Evolutionary conservation across 768 basidiomycete genomes (phyloP).

Genomic region (Lactifluus volemus): DNA sequence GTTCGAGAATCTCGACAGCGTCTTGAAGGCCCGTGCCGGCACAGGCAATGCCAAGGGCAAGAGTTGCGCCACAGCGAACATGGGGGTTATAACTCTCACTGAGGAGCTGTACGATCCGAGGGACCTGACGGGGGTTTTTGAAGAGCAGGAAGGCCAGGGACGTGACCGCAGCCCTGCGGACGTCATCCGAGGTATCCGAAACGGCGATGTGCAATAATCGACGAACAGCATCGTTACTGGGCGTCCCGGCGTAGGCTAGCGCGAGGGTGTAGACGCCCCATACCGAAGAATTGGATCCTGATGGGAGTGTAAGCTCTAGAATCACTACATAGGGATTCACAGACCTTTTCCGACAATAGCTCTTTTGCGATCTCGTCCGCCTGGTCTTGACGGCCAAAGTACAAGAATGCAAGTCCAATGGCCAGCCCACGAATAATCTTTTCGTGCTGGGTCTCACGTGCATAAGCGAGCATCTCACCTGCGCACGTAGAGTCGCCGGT

Average conservation of each 20-base stretch:
- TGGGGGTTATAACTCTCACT: conserved; percentile 99
- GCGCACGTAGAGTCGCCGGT: conserved; percentile 71
- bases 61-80: conserved; percentile 92
- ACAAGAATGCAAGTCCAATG: conserved; percentile 86
- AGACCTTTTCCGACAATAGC: conserved; percentile 80
- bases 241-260: conserved; percentile 92
- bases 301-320: conserved; percentile 4
- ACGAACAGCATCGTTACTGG: conserved; percentile 88
- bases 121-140: conserved; percentile 94
- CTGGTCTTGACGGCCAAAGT: conserved; percentile 87
- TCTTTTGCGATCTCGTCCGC: conserved; percentile 77
- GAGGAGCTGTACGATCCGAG: conserved; percentile 90
- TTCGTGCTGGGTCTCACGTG: conserved; percentile 96
- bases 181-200: conserved; percentile 96
- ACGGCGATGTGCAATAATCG: conserved; percentile 93
- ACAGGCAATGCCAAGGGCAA: conserved; percentile 94
- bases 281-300: conserved; percentile 97
- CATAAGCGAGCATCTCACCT: conserved; percentile 94
- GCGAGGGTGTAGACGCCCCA: conserved; percentile 97
- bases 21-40: conserved; percentile 97
- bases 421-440: conserved; percentile 97
- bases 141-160: conserved; percentile 93
- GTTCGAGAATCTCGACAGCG: conserved; percentile 92
- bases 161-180: conserved; percentile 92
- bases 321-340: conserved; percentile 1